Base-by-base conservation (phyloP, 2,329 filamentous ascomycete genomes). In the Cladophialophora exuberans region DNA sequence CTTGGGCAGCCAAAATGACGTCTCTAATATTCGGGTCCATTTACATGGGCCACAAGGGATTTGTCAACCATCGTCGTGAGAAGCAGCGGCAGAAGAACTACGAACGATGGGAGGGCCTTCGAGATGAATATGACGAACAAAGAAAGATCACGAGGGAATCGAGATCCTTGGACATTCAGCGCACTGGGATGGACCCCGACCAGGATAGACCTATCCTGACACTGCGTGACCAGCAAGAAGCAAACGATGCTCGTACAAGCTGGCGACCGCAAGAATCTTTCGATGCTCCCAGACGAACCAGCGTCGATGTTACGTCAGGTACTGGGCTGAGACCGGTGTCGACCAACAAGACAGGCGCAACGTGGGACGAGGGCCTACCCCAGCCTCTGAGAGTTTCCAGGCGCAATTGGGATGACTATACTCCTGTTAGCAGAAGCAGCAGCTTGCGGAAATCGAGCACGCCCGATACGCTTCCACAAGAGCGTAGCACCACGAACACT, bases 81-180 rank as follows among this genome's bases (percentile, higher is more conserved):
- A 64, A 64, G 31, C 60, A 64, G 50, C 51, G 62, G 10, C 44
- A 57, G 45, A 64, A 64, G 41, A 64, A 64, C 45, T 64, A 64
- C 45, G 58, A 64, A 46, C 50, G 62, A 10, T 64, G 62, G 62
- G 62, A 64, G 46, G 62, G 60, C 18, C 56, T 64, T 7, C 56
- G 62, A 22, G 62, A 64, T 20, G 62, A 64, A 22, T 64, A 64
- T 56, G 62, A 64, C 18, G 60, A 60, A 17, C 62, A 64, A 31
- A 51, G 60, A 33, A 59, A 58, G 43, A 59, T 60, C 13, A 52
- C 10, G 10, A 43, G 62, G 22, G 56, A 61, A 41, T 55, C 60
- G 9, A 47, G 60, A 41, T 62, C 58, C 13, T 41, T 64, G 17
- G 62, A 64, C 23, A 62, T 64, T 20, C 62, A 64, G 47, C 57